Evolutionary conservation across 331 rosid species (phyloP), one percentile per base, ranked within the genome.

Genomic region (Dryas integrifolia): DNA sequence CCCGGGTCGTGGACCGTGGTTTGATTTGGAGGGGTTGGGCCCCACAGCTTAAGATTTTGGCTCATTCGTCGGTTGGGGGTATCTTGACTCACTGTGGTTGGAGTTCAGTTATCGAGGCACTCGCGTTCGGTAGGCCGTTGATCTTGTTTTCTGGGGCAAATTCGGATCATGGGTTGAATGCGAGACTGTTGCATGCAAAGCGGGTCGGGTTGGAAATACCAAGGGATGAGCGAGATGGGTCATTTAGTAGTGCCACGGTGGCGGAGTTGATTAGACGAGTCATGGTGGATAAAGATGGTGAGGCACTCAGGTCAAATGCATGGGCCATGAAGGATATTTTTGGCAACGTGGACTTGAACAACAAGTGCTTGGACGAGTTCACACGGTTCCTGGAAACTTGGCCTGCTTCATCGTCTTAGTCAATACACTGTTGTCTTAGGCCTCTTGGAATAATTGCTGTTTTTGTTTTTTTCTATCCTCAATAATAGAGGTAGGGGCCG

Each of bases 61-160:
- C 44, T 2, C 78, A 80, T 58, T 4, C 46, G 1, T 40, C 80
- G 0, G 3, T 70, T 0, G 81, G 81, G 0, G 84, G 77, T 5
- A 65, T 80, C 46, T 14, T 76, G 44, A 75, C 77, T 6, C 77
- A 71, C 0, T 80, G 77, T 2, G 77, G 84, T 60, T 80, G 81
- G 81, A 65, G 81, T 43, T 81, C 84, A 0, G 71, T 76, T 3
- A 45, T 80, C 0, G 84, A 80, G 21, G 81, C 58, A 0, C 66
- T 79, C 0, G 75, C 51, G 21, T 58, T 67, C 0, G 82, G 82
- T 8, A 26, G 12, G 58, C 50, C 21, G 16, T 52, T 79, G 70
- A 35, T 67, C 48, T 52, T 79, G 7, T 73, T 73, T 67, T 62
- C 79, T 0, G 75, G 82, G 9, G 72, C 58, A 1, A 52, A 30